A percentile compares a stretch with the other conserved stretches of the same genome.
Evolutionary conservation across 2,329 filamentous ascomycete genomes (phyloP).

Genomic region (Coniochaeta sp.): DNA sequence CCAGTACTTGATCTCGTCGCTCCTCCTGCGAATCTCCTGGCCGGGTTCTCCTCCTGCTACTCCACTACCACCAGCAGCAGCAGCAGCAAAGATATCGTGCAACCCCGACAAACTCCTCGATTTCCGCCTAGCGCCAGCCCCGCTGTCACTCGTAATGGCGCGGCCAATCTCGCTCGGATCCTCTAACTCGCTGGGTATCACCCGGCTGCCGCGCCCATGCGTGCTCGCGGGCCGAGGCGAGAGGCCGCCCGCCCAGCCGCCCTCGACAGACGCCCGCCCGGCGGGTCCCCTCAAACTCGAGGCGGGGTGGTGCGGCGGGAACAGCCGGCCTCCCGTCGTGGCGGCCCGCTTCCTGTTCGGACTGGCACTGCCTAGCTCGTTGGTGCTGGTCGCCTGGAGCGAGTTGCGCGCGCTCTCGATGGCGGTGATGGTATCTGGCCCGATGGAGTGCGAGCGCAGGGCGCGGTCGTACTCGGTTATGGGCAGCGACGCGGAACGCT

Average conservation of each 20-base stretch:
- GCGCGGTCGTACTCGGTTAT: conserved; percentile 55
- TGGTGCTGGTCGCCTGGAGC: conserved; percentile 22
- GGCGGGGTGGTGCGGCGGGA: conserved; percentile 17
- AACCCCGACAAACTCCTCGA: conserved; percentile 55
- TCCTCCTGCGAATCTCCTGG: conserved; percentile 40
- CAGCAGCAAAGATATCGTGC: conserved; percentile 29
- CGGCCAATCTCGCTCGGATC: conserved; percentile 52
- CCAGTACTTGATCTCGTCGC: conserved; percentile 59
- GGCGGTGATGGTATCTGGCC: conserved; percentile 45
- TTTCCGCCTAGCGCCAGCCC: conserved; percentile 39
- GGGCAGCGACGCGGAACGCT: conserved; percentile 52
- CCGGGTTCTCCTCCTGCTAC: not conserved
- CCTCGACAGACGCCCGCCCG: conserved; percentile 20
- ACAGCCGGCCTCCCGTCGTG: conserved; percentile 31
- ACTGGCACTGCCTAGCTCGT: conserved; percentile 15
- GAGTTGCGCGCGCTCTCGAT: conserved; percentile 50
- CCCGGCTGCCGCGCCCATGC: conserved; percentile 41
- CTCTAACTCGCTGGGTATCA: conserved; percentile 25
- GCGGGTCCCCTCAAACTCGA: conserved; percentile 31
- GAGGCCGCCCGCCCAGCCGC: conserved; percentile 30
- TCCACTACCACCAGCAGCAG: conserved; percentile 13
- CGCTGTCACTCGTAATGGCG: conserved; percentile 50
- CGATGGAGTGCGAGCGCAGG: conserved; percentile 54
- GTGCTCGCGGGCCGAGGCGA: conserved; percentile 56
- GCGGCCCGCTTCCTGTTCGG: conserved; percentile 29